A percentile compares a stretch with the other conserved stretches of the same genome.
These are phyloP conservation scores for Hericium rajendrae DNA, from an alignment of 768 basidiomycete genomes.

Conservation along the genomic window DNA sequence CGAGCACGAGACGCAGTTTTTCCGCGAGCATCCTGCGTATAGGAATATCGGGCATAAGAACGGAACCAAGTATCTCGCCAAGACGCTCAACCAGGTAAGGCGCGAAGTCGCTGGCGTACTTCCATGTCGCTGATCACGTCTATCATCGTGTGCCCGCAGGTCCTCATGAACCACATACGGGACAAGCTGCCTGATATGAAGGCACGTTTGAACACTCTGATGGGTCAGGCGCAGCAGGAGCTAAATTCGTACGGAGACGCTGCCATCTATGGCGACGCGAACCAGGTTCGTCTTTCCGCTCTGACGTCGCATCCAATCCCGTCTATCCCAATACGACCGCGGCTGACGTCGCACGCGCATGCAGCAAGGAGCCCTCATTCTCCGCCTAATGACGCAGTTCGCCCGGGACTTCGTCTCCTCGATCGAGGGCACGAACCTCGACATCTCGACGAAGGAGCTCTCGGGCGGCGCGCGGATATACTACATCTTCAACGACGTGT, in stretches of 20 bases:
- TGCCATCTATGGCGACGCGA: conserved; percentile 84
- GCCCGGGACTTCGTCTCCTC: conserved; percentile 94
- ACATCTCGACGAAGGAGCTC: conserved; percentile 96
- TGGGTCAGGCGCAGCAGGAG: conserved; percentile 99
- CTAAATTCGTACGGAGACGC: conserved; percentile 93
- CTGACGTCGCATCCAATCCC: no score
- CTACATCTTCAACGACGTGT: conserved; percentile 99
- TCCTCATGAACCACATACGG: conserved; percentile 93
- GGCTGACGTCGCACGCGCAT: neutral
- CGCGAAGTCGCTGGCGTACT: conserved; percentile 11
- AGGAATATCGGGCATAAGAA: conserved; percentile 95
- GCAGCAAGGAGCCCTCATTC: conserved; percentile 79
- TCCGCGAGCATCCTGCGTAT: conserved; percentile 82
- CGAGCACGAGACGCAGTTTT: conserved; percentile 84
- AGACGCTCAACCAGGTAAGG: conserved; percentile 81
- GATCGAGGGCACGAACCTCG: conserved; percentile 93
- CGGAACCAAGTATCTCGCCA: conserved; percentile 92
- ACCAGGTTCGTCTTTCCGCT: conserved; percentile 40
- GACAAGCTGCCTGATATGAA: conserved; percentile 99
- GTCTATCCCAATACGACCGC: no score
- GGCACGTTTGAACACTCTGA: conserved; percentile 90
- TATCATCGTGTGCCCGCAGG: conserved; percentile 30
- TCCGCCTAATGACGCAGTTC: conserved; percentile 97
- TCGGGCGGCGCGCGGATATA: conserved; percentile 97
- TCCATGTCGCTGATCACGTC: neutral